Base-by-base conservation (phyloP, 805 yeast species). In the Nakazawaea ernobii region DNA sequence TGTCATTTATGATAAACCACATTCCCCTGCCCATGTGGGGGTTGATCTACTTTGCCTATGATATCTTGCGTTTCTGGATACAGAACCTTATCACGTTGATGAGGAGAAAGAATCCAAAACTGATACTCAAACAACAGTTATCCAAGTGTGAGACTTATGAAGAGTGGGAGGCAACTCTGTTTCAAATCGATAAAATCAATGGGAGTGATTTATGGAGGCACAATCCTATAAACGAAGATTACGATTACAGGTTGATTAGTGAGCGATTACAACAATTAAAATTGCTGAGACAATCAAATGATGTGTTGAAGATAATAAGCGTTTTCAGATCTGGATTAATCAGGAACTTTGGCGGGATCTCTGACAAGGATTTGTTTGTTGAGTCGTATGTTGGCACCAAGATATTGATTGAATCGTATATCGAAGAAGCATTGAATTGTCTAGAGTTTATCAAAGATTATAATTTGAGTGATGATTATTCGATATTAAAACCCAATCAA, bases 321-420 rank as follows among this genome's bases (percentile, higher is more conserved):
- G 67, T 84, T 35, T 73, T 92, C 40, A 68, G 96, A 36, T 84
- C 95, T 0, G 96, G 97, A 0, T 75, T 90, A 58, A 68, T 94
- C 32, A 68, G 99, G 36, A 94, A 94, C 60, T 86, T 92, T 68
- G 98, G 96, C 6, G 95, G 96, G 0, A 88, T 94, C 4, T 77
- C 95, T 1, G 86, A 84, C 54, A 81, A 84, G 53, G 76, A 82
- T 46, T 68, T 94, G 39, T 92, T 86, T 69, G 84, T 84, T 46
- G 81, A 89, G 49, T 79, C 96, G 0, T 85, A 87, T 55, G 71
- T 86, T 50, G 99, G 99, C 1, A 94, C 98, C 1, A 94, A 94
- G 67, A 67, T 79, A 45, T 70, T 90, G 52, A 92, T 94, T 45
- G 97, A 94, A 62, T 92, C 87, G 47, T 89, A 90, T 60, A 81